Base-by-base conservation (phyloP, 2,329 filamentous ascomycete genomes). In the Coniochaeta hoffmannii region DNA sequence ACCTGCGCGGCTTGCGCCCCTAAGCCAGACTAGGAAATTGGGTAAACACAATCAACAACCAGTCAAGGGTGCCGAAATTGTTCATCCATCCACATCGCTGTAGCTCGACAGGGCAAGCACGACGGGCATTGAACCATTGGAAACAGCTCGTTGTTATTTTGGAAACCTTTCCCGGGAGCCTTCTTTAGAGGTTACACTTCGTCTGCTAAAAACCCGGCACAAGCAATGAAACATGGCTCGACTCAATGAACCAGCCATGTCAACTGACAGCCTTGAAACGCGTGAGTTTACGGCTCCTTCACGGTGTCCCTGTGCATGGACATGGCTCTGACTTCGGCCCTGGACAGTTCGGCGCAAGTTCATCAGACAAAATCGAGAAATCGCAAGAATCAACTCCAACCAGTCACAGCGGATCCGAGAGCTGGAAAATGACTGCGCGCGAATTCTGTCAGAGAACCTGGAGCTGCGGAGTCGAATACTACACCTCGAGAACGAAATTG, bases 321-420 rank as follows among this genome's bases (percentile, higher is more conserved):
- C 31, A 62, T 59, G 62, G 59, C 61, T 56, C 60, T 57, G 56
- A 59, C 59, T 3, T 54, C 24, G 7, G 11, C 19, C 46, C n/a
- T 24, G 19, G 46, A 19, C 63, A 92, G 88, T 93, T 57, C 88
- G 89, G 68, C 82, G 87, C 65, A 86, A 87, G 67, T 90, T 92
- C 66, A 76, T 92, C 64, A 82, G 89, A 55, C 90, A 94, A 68
- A 95, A 95, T 68, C 82, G 88, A 71, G 89, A 94, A 65, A 87
- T 94, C 60, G 89, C 89, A 59, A 85, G 86, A 67, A 83, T 80
- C 64, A 94, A 95, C 72, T 90, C 89, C 24, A 79, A 81, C 53
- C 88, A 92, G 68, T 88, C 87, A 31, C 77, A 90, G 31, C 86
- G 87, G 61, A 92, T 94, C 63, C 85, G 89, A 58, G 82, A 78